Evolutionary conservation across 2,329 filamentous ascomycete species (phyloP).

Genomic region (Colletotrichum echinochloae): DNA sequence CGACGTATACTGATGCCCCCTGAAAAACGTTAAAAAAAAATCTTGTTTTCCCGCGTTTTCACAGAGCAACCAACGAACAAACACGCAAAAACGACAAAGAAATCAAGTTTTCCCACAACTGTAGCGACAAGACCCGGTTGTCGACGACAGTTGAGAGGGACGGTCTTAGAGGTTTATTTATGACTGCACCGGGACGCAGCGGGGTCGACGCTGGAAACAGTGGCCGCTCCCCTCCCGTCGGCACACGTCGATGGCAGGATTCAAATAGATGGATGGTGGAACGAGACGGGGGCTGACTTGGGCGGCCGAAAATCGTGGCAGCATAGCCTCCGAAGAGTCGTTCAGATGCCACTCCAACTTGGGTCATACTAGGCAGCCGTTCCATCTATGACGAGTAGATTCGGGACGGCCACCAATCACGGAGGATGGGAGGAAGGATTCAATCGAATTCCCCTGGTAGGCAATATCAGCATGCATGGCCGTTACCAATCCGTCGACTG

Average conservation of each 20-base stretch:
- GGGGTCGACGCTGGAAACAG: not conserved
- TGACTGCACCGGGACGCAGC: not conserved
- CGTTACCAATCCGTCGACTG: not conserved
- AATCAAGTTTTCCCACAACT: not conserved
- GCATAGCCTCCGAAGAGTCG: slow-evolving; percentile 4
- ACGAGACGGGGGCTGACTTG: slow-evolving; percentile 10
- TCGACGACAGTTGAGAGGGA: not conserved
- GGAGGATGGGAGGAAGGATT: not conserved
- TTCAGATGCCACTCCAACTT: not conserved
- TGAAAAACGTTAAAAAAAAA: not conserved
- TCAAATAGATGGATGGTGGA: slow-evolving; percentile 1
- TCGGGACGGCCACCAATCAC: slow-evolving; percentile 2
- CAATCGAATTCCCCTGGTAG: not conserved
- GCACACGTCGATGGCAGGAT: not conserved
- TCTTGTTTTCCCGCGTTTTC: not conserved
- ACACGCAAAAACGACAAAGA: not conserved
- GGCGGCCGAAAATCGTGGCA: not conserved
- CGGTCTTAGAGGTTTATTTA: not conserved
- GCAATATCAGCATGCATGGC: not conserved
- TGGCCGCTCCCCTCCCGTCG: not conserved
- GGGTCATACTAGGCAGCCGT: slow-evolving; percentile 16
- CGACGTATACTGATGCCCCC: not conserved
- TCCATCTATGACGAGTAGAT: slow-evolving; percentile 33
- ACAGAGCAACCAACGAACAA: not conserved
- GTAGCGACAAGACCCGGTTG: not conserved